Evolutionary conservation across 768 basidiomycete species (phyloP).

Genomic region (Hirschioporus abietinus): DNA sequence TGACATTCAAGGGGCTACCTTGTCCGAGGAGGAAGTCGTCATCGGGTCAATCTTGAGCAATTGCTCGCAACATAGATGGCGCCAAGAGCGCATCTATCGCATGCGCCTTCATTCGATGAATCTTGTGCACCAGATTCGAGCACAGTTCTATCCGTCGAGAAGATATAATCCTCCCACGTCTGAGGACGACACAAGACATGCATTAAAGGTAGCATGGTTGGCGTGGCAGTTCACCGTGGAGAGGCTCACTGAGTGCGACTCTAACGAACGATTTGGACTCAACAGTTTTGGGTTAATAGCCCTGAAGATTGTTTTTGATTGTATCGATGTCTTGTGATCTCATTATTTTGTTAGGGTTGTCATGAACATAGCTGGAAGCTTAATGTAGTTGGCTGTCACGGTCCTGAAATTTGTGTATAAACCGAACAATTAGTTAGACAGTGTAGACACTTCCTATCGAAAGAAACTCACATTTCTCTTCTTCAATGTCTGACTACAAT

Average conservation of each 20-base stretch:
- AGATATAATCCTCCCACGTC: slow-evolving; percentile 21
- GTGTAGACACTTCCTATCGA: too few species aligned
- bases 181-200: slow-evolving; percentile 27
- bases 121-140: slow-evolving; percentile 47
- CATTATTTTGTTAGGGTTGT: too few species aligned
- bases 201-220: slow-evolving; percentile 53
- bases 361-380: too few species aligned
- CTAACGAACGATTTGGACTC: slow-evolving; percentile 16
- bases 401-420: too few species aligned
- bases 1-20: slow-evolving; percentile 43
- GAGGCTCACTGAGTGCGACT: neutral
- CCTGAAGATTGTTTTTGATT: slow-evolving; percentile 53
- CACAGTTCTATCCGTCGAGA: slow-evolving; percentile 24
- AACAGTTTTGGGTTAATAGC: slow-evolving; percentile 68
- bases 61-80: slow-evolving; percentile 56
- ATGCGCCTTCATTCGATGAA: slow-evolving; percentile 54
- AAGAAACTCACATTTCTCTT: too few species aligned
- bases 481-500: too few species aligned
- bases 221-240: slow-evolving; percentile 55
- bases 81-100: slow-evolving; percentile 51
- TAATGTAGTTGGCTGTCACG: too few species aligned
- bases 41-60: slow-evolving; percentile 70
- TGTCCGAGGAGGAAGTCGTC: slow-evolving; percentile 72
- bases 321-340: slow-evolving; percentile 31
- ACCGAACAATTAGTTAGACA: too few species aligned